Conservation (phyloP, 2,329 filamentous ascomycete genomes). For the Chlorencoelia australis region DNA sequence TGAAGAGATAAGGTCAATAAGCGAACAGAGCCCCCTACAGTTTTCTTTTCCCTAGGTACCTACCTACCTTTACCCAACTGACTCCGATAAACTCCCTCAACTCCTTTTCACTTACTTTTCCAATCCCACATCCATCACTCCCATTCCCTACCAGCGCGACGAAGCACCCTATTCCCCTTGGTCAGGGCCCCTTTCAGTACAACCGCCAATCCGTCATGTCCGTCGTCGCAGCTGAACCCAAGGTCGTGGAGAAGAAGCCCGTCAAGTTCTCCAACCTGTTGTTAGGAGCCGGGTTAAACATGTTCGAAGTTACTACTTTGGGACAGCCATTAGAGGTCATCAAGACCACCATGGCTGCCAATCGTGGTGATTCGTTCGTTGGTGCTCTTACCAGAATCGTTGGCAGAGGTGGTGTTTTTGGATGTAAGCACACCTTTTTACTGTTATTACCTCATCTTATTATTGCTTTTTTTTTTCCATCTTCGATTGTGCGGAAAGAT, state of each 20-base stretch:
- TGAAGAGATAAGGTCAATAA: too few species aligned
- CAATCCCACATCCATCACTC: too few species aligned
- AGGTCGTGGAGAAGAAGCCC: constrained; percentile 84
- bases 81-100: too few species aligned
- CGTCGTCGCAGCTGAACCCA: constrained; percentile 43
- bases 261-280: constrained; percentile 99
- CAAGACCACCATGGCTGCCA: constrained; percentile 99
- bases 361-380: constrained; percentile 79
- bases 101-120: too few species aligned
- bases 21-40: too few species aligned
- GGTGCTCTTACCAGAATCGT: constrained; percentile 79
- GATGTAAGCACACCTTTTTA: constrained; percentile 55
- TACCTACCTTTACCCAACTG: too few species aligned
- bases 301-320: constrained; percentile 43
- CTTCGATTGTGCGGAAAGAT: background rate
- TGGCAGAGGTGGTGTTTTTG: constrained; percentile 83
- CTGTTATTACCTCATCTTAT: background rate
- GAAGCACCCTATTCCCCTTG: constrained; percentile 90
- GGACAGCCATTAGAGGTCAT: constrained; percentile 87
- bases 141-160: constrained; percentile 47
- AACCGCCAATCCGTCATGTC: constrained; percentile 47
- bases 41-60: too few species aligned
- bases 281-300: constrained; percentile 31
- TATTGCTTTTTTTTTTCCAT: background rate
- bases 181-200: constrained; percentile 72